Evolutionary conservation across 495 filamentous ascomycete genomes (phyloP).

Genomic region (Aspergillus avenaceus): DNA sequence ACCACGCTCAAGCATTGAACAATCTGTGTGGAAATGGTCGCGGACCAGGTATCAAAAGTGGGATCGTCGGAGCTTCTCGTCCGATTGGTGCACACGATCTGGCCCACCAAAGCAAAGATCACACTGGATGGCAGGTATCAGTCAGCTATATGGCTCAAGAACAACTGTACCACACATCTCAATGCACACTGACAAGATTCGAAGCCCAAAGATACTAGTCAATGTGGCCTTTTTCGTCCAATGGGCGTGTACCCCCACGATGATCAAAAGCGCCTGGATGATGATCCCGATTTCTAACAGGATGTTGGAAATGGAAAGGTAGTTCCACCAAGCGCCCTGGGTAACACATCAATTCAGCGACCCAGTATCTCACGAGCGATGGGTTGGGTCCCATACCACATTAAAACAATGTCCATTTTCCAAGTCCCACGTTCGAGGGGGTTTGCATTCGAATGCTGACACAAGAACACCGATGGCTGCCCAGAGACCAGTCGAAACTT

Average conservation of each 20-base stretch:
- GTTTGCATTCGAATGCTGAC: slow-evolving; percentile 38
- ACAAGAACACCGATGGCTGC: slow-evolving; percentile 26
- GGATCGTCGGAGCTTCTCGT: slow-evolving; percentile 11
- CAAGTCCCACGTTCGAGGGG: slow-evolving; percentile 35
- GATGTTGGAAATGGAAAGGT: slow-evolving; percentile 37
- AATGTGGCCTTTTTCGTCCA: slow-evolving; percentile 26
- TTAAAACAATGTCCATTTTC: slow-evolving; percentile 31
- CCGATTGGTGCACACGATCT: slow-evolving; percentile 25
- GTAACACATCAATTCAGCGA: no score
- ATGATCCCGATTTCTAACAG: slow-evolving; percentile 39
- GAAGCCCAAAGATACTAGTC: slow-evolving; percentile 28
- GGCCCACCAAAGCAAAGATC: slow-evolving; percentile 26
- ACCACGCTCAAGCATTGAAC: slow-evolving; percentile 34
- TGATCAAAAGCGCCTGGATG: slow-evolving; percentile 30
- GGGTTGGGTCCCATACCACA: slow-evolving; percentile 27
- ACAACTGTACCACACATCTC: not conserved
- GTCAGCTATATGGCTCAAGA: not conserved
- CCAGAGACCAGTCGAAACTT: slow-evolving; percentile 29
- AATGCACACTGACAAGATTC: slow-evolving; percentile 28
- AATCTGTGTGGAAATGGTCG: slow-evolving; percentile 30
- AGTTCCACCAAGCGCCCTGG: slow-evolving; percentile 32
- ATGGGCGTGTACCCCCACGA: slow-evolving; percentile 31
- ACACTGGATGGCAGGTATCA: slow-evolving; percentile 17
- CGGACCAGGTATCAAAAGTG: slow-evolving; percentile 25
- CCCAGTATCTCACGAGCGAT: no score